Evolutionary conservation across 176 grass and related monocot species (phyloP).

Genomic region (Cymbopogon citratus): DNA sequence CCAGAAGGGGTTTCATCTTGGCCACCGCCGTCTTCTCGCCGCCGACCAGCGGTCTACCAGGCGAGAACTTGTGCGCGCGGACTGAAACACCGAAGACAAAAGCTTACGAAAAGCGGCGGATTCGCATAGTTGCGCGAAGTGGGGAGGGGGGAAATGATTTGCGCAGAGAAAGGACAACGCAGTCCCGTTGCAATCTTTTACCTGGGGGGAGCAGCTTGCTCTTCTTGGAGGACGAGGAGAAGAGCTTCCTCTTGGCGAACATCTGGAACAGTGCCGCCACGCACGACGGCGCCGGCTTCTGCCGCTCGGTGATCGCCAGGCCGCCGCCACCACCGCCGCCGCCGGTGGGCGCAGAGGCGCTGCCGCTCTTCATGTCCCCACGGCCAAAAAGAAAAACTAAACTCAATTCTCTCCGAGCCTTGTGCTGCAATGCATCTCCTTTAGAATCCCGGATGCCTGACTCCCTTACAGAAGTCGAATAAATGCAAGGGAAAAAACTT

Average conservation of each 20-base stretch:
- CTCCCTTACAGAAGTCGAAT: neutral
- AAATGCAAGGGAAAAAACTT: slow-evolving; percentile 25
- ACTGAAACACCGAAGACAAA: too few relatives aligned
- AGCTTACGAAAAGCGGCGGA: neutral
- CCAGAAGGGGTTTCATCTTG: slow-evolving; percentile 8
- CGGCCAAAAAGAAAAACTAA: neutral
- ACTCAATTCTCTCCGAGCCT: neutral
- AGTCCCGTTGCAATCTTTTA: neutral
- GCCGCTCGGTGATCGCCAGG: neutral
- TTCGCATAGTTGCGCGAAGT: too few relatives aligned
- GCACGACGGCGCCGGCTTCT: too few relatives aligned
- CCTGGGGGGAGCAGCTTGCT: too few relatives aligned
- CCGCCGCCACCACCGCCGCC: neutral
- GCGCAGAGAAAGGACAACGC: neutral
- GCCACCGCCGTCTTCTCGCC: too few relatives aligned
- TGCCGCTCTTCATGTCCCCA: slow-evolving; percentile 28
- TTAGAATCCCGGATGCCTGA: slow-evolving; percentile 18
- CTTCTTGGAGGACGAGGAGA: slow-evolving; percentile 16
- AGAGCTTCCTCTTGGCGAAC: too few relatives aligned
- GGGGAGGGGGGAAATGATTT: too few relatives aligned
- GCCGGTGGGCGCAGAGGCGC: neutral
- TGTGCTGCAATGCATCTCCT: neutral
- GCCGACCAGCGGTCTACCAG: too few relatives aligned
- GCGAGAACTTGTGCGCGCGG: neutral
- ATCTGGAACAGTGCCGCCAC: neutral